A percentile compares a stretch with the other conserved stretches of the same genome.
These are phyloP conservation scores for Apiospora marii DNA, from an alignment of 2,329 filamentous ascomycete species.

Conservation along the genomic window DNA sequence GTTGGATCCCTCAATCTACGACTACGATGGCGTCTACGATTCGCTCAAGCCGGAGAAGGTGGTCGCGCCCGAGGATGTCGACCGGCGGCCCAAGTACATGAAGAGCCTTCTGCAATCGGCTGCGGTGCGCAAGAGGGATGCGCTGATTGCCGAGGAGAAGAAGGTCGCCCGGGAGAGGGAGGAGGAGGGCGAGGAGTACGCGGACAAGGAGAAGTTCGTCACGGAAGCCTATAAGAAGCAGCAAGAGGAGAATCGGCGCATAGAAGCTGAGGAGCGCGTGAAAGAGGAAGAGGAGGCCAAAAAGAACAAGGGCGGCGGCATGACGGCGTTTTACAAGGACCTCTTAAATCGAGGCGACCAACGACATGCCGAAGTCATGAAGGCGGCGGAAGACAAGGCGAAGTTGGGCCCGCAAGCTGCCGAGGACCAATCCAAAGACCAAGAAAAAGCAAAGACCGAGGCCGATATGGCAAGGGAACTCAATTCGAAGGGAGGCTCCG, in stretches of 20 bases:
- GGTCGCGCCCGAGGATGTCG: constrained; percentile 56
- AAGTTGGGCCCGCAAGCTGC: constrained; percentile 48
- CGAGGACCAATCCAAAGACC: constrained; percentile 45
- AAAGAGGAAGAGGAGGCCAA: constrained; percentile 70
- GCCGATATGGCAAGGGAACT: constrained; percentile 73
- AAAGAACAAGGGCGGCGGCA: constrained; percentile 72
- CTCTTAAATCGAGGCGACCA: constrained; percentile 75
- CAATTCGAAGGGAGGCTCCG: constrained; percentile 65
- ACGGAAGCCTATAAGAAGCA: constrained; percentile 84
- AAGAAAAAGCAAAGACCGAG: constrained; percentile 60
- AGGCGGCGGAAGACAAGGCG: constrained; percentile 66
- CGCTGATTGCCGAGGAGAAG: constrained; percentile 81
- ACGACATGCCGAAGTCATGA: constrained; percentile 73
- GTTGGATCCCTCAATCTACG: constrained; percentile 79
- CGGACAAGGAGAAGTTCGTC: constrained; percentile 86
- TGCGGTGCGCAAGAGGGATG: constrained; percentile 79
- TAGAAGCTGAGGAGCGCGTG: constrained; percentile 76
- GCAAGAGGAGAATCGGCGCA: constrained; percentile 74
- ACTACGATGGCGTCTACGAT: constrained; percentile 86
- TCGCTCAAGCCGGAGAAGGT: constrained; percentile 73
- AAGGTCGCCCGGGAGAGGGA: constrained; percentile 79
- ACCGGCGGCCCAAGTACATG: constrained; percentile 81
- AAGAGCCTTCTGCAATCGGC: constrained; percentile 75
- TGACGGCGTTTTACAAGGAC: constrained; percentile 81
- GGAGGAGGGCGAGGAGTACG: constrained; percentile 81